A percentile compares a stretch with the other conserved stretches of the same genome.
Evolutionary conservation across 1,284 basidiomycete species (phyloP).

Genomic region (Rhizoctonia solani): DNA sequence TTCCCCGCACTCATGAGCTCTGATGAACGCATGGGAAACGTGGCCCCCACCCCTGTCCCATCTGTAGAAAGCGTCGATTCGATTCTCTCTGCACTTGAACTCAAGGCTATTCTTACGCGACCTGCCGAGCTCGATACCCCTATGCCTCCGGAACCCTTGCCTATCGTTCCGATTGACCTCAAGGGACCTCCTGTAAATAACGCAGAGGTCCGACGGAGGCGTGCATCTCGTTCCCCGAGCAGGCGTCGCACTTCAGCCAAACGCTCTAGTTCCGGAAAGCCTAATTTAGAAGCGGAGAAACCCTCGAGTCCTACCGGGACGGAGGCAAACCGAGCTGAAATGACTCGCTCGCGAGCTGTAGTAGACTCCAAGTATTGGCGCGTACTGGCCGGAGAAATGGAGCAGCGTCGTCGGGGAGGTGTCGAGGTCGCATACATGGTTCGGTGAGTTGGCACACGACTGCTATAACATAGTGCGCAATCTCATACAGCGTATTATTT

Average conservation of each 20-base stretch:
- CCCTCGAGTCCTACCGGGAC: background rate
- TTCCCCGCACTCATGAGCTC: background rate
- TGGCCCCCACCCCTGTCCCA: background rate
- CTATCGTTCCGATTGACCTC: constrained; percentile 5
- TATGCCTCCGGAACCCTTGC: too few relatives aligned
- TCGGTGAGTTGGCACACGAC: constrained; percentile 2
- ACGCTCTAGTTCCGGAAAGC: background rate
- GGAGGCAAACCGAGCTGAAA: constrained; percentile 8
- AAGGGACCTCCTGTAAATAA: constrained; percentile 7
- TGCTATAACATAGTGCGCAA: background rate
- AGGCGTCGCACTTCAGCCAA: background rate
- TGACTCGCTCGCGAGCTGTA: constrained; percentile 12
- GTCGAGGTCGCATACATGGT: constrained; percentile 22
- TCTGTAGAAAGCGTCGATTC: too few relatives aligned
- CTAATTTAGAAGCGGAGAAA: background rate
- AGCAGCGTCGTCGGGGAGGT: constrained; percentile 25
- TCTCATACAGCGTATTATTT: background rate
- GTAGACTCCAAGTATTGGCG: constrained; percentile 27
- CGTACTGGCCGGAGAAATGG: constrained; percentile 24
- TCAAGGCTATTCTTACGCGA: background rate
- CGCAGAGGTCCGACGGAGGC: constrained; percentile 2
- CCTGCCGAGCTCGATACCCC: background rate
- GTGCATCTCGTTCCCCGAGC: constrained; percentile 7
- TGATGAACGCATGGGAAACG: constrained; percentile 13
- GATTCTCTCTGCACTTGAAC: background rate